Conservation (phyloP, 1,284 basidiomycete genomes). For the Irpex sp. region DNA sequence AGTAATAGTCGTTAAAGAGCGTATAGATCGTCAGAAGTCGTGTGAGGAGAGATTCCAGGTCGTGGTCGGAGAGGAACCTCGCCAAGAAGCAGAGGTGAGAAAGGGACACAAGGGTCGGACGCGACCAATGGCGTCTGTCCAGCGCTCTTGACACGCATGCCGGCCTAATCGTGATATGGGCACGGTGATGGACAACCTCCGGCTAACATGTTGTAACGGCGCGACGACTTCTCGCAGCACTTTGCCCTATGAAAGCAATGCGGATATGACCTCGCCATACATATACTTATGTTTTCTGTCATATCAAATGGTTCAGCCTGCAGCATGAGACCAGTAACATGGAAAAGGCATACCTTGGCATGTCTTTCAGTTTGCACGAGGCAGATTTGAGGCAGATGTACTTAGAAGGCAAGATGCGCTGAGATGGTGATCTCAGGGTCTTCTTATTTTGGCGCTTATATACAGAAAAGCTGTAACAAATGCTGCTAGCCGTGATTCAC, state of each 20-base stretch:
- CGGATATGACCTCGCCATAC: neutral
- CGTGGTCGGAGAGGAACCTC: neutral
- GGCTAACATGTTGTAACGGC: neutral
- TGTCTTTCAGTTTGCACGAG: too few species aligned
- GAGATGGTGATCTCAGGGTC: neutral
- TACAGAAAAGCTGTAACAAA: constrained; percentile 10
- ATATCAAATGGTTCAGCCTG: neutral
- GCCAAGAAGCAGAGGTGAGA: neutral
- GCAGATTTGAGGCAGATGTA: neutral
- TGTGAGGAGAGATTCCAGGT: neutral
- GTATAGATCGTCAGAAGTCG: constrained; percentile 2
- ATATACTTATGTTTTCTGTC: neutral
- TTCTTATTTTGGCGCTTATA: neutral
- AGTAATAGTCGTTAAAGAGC: neutral
- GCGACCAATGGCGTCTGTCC: constrained; percentile 4
- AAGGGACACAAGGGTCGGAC: neutral
- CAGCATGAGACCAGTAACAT: neutral
- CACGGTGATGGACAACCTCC: neutral
- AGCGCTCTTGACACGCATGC: constrained; percentile 8
- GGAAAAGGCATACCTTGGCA: neutral
- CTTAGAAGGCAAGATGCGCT: neutral
- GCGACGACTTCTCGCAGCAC: neutral
- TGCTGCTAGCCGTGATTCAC: neutral
- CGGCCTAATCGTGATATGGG: neutral
- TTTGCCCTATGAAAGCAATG: neutral